Percentiles rank a stretch among this genome's conserved stretches.
Evolutionary conservation across 768 basidiomycete genomes (phyloP).

Genomic region (Boletus bicolor): DNA sequence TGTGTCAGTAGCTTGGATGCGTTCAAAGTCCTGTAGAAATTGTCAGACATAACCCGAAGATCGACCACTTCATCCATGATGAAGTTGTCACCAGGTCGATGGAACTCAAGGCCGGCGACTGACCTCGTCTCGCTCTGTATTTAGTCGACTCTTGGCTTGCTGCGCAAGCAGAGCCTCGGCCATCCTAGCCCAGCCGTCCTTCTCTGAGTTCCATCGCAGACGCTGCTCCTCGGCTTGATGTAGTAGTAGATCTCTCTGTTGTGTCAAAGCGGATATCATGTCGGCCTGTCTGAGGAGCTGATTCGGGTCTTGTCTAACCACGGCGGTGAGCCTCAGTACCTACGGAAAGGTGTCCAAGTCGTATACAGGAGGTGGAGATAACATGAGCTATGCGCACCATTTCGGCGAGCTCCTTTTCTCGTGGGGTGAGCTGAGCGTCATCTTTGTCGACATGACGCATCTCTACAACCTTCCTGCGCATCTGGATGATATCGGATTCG

Average conservation of each 20-base stretch:
- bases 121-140: slow-evolving; percentile 44
- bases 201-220: slow-evolving; percentile 60
- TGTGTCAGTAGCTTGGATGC: slow-evolving; percentile 48
- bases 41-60: slow-evolving; percentile 15
- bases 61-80: background rate
- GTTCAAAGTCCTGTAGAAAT: slow-evolving; percentile 50
- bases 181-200: slow-evolving; percentile 60
- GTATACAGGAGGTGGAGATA: slow-evolving; percentile 8
- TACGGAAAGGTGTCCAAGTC: slow-evolving; percentile 24
- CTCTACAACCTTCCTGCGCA: slow-evolving; percentile 46
- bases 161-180: slow-evolving; percentile 62
- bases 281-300: slow-evolving; percentile 59
- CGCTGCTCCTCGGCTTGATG: slow-evolving; percentile 54
- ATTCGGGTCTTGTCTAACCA: slow-evolving; percentile 39
- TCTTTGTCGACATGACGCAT: slow-evolving; percentile 36
- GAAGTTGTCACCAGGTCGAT: background rate
- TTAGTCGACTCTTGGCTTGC: slow-evolving; percentile 40
- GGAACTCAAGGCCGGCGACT: slow-evolving; percentile 7
- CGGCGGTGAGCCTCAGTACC: slow-evolving; percentile 47
- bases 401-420: slow-evolving; percentile 52
- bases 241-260: slow-evolving; percentile 58
- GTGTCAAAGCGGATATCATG: slow-evolving; percentile 51
- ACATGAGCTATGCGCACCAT: slow-evolving; percentile 46
- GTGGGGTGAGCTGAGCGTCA: slow-evolving; percentile 23
- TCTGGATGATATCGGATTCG: slow-evolving; percentile 44